Base-by-base conservation (phyloP, 2,329 filamentous ascomycete genomes). In the Nemania sp. region DNA sequence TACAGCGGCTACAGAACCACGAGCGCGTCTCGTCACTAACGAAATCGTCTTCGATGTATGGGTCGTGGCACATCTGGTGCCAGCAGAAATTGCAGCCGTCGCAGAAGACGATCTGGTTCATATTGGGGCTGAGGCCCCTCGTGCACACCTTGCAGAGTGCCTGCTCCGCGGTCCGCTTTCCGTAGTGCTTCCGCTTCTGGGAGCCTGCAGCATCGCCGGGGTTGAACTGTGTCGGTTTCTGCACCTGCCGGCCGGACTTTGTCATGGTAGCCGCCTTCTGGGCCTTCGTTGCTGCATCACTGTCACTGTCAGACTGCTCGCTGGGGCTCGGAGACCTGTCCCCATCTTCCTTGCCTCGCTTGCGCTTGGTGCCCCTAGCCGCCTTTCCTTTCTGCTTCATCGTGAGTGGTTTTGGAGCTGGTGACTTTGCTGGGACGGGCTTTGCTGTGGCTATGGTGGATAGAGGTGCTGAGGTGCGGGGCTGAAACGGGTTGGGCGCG, bases 51-150 rank as follows among this genome's bases (percentile, higher is more conserved):
- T 86, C 85, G 68, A 97, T 92, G 8, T 87, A 86, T 1, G 93
- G 93, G 66, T 92, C 87, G 78, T 97, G 93, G 75, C 93, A 97
- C 74, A 89, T 88, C 77, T 94, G 92, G 79, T 97, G 93, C 87
- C 93, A 97, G 49, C 90, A 88, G 32, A 85, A 84, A 77, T 93
- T 92, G 82, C 93, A 97, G 18, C 89, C 89, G 79, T 95, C 92
- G 81, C 93, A 97, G 79, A 94, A 93, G 2, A 96, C 92, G 77
- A 97, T 94, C 80, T 90, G 88, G 80, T 96, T 96, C 73, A 83
- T 88, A n/a, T 83, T 78, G 2, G 91, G 90, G 74, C 91, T 93
- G 71, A 91, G 87, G 10, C 91, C 89, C 71, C 93, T 85, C 61
- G 89, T 86, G 80, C 93, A 97, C 70, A 88, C 86, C 73, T 89